Conservation (phyloP, 2,329 filamentous ascomycete genomes). For the Sclerotinia nivalis region DNA sequence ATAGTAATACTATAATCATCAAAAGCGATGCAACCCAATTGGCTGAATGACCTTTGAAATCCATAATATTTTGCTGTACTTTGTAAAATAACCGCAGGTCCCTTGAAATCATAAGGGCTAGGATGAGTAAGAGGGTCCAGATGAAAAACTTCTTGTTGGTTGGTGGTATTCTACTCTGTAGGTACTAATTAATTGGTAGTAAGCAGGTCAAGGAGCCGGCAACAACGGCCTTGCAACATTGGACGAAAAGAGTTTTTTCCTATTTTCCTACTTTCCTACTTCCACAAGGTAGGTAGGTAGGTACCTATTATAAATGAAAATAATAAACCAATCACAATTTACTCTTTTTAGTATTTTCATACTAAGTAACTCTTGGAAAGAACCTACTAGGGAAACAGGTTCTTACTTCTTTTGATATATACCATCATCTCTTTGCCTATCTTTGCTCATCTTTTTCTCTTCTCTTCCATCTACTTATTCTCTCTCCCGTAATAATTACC, state of each 20-base stretch:
- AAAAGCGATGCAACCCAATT: background rate
- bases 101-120: background rate
- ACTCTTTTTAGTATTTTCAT: no score
- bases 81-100: background rate
- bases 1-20: background rate
- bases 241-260: background rate
- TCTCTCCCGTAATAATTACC: conserved; percentile 1
- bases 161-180: background rate
- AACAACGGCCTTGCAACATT: conserved; percentile 4
- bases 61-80: background rate
- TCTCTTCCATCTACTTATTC: background rate
- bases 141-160: background rate
- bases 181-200: background rate
- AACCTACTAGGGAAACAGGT: background rate
- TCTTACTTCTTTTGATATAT: conserved; percentile 9
- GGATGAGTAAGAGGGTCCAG: background rate
- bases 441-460: background rate
- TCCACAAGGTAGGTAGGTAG: background rate
- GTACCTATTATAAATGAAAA: background rate
- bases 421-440: background rate
- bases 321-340: no score
- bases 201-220: background rate
- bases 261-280: background rate
- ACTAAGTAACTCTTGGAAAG: background rate
- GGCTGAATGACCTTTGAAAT: background rate